A percentile compares a stretch with the other conserved stretches of the same genome.
Evolutionary conservation across 2,329 filamentous ascomycete species (phyloP).

Genomic region (Aspergillus japonicus): DNA sequence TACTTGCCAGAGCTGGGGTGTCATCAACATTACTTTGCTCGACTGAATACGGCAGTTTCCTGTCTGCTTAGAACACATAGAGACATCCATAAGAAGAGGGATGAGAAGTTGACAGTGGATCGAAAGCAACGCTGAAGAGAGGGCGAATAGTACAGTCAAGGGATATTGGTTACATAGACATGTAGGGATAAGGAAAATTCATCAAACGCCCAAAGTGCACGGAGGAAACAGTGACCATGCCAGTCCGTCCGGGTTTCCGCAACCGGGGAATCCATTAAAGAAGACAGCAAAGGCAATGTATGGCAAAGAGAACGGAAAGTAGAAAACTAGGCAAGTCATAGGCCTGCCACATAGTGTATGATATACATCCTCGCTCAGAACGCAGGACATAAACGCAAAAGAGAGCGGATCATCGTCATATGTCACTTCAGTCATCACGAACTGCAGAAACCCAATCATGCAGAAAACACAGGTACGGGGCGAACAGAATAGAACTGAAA

Average conservation of each 20-base stretch:
- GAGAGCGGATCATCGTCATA: slow-evolving; percentile 1
- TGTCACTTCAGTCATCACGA: slow-evolving; percentile 8
- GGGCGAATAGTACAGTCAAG: neutral
- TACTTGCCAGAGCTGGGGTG: neutral
- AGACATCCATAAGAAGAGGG: slow-evolving; percentile 13
- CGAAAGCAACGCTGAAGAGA: slow-evolving; percentile 8
- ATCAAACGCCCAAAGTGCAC: slow-evolving; percentile 15
- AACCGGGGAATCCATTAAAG: slow-evolving; percentile 16
- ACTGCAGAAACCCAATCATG: slow-evolving; percentile 11
- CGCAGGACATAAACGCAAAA: slow-evolving; percentile 2
- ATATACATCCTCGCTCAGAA: neutral
- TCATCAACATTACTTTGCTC: slow-evolving; percentile 25
- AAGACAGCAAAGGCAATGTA: neutral
- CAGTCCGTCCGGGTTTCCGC: slow-evolving; percentile 1
- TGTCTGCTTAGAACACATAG: slow-evolving; percentile 14
- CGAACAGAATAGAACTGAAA: neutral
- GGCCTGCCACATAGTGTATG: neutral
- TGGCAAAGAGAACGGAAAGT: neutral
- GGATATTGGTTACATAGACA: slow-evolving; percentile 9
- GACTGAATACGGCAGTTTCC: slow-evolving; percentile 10
- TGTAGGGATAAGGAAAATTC: slow-evolving; percentile 13
- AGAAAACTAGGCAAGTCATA: neutral
- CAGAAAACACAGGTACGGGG: slow-evolving; percentile 11
- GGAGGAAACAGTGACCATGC: slow-evolving; percentile 2
- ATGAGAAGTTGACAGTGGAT: slow-evolving; percentile 11